Conservation (phyloP, 495 filamentous ascomycete genomes). For the Penicillium alfredii region DNA sequence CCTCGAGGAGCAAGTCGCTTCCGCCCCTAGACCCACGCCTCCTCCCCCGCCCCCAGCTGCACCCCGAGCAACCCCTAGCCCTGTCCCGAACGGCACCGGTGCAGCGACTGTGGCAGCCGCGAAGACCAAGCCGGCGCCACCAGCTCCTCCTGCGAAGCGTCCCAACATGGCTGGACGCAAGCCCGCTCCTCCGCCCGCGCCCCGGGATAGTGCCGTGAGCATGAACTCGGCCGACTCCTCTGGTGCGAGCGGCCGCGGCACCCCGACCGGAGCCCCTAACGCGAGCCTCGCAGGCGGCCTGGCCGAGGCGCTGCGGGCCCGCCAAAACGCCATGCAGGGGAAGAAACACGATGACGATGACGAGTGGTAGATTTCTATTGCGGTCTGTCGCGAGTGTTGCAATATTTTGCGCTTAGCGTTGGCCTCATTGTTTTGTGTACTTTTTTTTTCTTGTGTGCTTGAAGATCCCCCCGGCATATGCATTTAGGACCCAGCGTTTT, state of each 20-base stretch:
- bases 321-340: constrained; percentile 64
- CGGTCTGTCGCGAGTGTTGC: constrained; percentile 14
- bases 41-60: constrained; percentile 58
- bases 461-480: constrained; percentile 3
- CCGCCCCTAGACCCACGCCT: constrained; percentile 42
- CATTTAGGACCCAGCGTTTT: constrained; percentile 3
- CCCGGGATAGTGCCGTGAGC: constrained; percentile 66
- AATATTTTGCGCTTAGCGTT: constrained; percentile 28
- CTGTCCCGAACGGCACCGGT: constrained; percentile 44
- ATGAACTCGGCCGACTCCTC: constrained; percentile 57
- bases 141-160: constrained; percentile 82
- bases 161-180: constrained; percentile 63
- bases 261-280: constrained; percentile 60
- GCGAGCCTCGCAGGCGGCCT: constrained; percentile 74
- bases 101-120: constrained; percentile 47
- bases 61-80: constrained; percentile 36
- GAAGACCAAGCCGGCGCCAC: constrained; percentile 67
- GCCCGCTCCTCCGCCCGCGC: constrained; percentile 54
- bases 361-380: constrained; percentile 46
- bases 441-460: constrained; percentile 7
- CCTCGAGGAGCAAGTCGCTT: constrained; percentile 65
- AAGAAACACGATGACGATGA: constrained; percentile 61
- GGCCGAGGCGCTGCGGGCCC: constrained; percentile 71
- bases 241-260: constrained; percentile 60
- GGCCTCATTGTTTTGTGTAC: constrained; percentile 8